These are phyloP conservation scores for Vanilla planifolia DNA, from an alignment of 106 monocot genomes.

Conservation along the genomic window DNA sequence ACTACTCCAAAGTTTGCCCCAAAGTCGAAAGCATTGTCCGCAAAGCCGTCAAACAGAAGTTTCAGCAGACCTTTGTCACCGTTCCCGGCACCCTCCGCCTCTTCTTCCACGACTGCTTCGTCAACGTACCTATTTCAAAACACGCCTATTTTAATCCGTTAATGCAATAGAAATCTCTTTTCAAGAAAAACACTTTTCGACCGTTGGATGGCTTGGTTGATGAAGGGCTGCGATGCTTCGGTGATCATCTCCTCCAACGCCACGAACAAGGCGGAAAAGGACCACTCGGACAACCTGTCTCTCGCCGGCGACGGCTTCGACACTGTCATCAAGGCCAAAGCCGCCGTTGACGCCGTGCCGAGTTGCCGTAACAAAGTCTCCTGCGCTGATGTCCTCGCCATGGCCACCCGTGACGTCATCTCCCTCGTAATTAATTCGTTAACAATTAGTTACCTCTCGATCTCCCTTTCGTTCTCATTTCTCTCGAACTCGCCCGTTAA, in stretches of 20 bases:
- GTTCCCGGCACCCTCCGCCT: constrained; percentile 71
- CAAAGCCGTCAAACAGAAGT: constrained; percentile 39
- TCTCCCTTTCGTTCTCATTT: too few relatives aligned
- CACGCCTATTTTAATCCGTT: too few relatives aligned
- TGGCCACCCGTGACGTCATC: constrained; percentile 76
- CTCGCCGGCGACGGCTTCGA: constrained; percentile 92
- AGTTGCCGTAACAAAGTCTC: constrained; percentile 85
- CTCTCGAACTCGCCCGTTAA: not conserved
- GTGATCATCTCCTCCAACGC: constrained; percentile 51
- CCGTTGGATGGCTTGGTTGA: not conserved
- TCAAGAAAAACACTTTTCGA: not conserved
- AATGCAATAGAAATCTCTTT: too few relatives aligned
- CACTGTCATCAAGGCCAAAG: constrained; percentile 81
- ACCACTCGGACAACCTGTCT: constrained; percentile 72
- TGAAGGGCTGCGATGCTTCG: constrained; percentile 87
- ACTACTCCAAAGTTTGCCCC: constrained; percentile 69
- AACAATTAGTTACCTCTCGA: constrained; percentile 6
- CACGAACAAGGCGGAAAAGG: constrained; percentile 79
- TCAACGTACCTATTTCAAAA: constrained; percentile 23
- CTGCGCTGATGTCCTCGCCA: constrained; percentile 85
- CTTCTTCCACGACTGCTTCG: constrained; percentile 94
- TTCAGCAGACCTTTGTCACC: constrained; percentile 66
- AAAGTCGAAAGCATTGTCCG: constrained; percentile 71
- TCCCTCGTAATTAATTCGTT: constrained; percentile 39
- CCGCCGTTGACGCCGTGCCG: constrained; percentile 79